Evolutionary conservation across 495 filamentous ascomycete species (phyloP).

Genomic region (Aspergillus olivimuriae): DNA sequence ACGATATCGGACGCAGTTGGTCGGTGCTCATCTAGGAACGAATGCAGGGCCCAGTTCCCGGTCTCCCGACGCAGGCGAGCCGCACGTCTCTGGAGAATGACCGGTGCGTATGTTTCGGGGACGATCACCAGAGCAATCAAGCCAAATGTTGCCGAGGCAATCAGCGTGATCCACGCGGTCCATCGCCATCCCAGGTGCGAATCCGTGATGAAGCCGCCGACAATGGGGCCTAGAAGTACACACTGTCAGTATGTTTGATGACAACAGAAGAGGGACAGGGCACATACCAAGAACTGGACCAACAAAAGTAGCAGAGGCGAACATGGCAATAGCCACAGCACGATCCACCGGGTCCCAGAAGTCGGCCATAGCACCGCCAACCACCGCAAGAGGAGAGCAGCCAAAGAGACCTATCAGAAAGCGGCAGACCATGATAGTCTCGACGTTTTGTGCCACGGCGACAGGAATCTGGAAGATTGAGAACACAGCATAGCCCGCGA

Average conservation of each 20-base stretch:
- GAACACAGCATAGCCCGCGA: constrained; percentile 50
- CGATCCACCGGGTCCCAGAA: constrained; percentile 56
- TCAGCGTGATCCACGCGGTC: constrained; percentile 59
- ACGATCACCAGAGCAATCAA: constrained; percentile 43
- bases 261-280: not conserved
- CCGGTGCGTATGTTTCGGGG: constrained; percentile 55
- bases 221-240: constrained; percentile 14
- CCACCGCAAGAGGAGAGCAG: constrained; percentile 55
- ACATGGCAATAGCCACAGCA: constrained; percentile 53
- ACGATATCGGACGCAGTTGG: constrained; percentile 40
- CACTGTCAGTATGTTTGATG: constrained; percentile 3
- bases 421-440: constrained; percentile 54
- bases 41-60: constrained; percentile 55
- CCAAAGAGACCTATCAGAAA: constrained; percentile 60
- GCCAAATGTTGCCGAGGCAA: constrained; percentile 46
- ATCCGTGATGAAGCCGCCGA: constrained; percentile 52
- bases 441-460: constrained; percentile 52
- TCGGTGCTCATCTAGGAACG: constrained; percentile 50
- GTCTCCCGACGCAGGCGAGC: constrained; percentile 51
- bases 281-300: constrained; percentile 46
- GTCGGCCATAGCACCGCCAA: constrained; percentile 55
- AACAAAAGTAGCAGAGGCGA: constrained; percentile 47
- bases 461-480: constrained; percentile 58
- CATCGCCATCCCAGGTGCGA: constrained; percentile 57
- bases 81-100: constrained; percentile 51